Conservation (phyloP, 345 rosid species). For the Syzygium oleosum region DNA sequence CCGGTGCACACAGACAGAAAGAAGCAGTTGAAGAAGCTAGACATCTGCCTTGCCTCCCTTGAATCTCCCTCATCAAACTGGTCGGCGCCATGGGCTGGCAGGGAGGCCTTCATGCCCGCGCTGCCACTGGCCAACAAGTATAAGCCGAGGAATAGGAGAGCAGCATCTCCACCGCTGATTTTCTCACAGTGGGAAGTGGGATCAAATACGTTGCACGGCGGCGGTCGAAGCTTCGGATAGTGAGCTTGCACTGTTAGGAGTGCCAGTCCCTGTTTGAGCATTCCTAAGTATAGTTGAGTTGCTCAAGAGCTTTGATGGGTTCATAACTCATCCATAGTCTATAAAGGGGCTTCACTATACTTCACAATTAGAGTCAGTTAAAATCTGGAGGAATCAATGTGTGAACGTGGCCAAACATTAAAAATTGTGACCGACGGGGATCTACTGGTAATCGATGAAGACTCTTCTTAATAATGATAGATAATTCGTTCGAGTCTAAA, state of each 20-base stretch:
- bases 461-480: neutral
- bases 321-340: neutral
- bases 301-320: neutral
- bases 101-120: constrained; percentile 40
- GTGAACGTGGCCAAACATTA: neutral
- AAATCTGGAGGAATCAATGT: neutral
- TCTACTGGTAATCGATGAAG: neutral
- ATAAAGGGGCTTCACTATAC: neutral
- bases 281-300: neutral
- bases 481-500: neutral
- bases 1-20: constrained; percentile 28
- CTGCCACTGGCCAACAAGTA: constrained; percentile 41
- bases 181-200: constrained; percentile 24
- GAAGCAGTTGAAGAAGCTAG: constrained; percentile 45
- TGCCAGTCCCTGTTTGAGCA: constrained; percentile 25
- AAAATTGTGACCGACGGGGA: neutral
- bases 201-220: constrained; percentile 27
- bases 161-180: constrained; percentile 19
- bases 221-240: constrained; percentile 30
- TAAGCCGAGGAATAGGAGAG: constrained; percentile 27
- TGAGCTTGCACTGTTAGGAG: constrained; percentile 48
- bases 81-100: constrained; percentile 55
- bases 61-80: constrained; percentile 44
- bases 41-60: constrained; percentile 33
- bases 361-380: neutral